Evolutionary conservation across 116 monocot genomes (phyloP), one percentile per base, ranked within the genome.

Genomic region (Dioscorea cayenensis): DNA sequence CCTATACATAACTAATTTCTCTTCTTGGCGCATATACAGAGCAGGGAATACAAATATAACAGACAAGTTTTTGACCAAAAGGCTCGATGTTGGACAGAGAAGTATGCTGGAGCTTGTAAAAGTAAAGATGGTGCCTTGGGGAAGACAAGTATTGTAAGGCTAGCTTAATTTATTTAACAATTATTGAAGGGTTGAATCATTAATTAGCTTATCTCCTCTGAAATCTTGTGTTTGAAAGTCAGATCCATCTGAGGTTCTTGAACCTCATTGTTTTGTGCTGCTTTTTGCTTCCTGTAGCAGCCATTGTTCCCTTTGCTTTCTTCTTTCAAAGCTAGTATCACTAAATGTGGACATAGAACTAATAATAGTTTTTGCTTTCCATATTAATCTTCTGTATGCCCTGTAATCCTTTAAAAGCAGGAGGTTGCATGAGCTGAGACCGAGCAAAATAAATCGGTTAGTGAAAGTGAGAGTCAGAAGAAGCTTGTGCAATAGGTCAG

Each of bases 41-140:
- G 95, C 78, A 89, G 72, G 73, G 95, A 95, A 68, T 95, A 85
- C 73, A 95, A 95, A 62, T 95, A 92, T 67, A 89, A 95, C 49
- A 81, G 80, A 72, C 86, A 86, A 78, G 77, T 72, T 69, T 95
- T 92, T 75, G 85, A 95, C 28, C 71, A 81, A 70, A 95, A 87
- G 43, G 92, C 95, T 29, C 83, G 81, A 27, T 73, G 67, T 55
- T 95, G 95, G 92, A 89, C 92, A 37, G 87, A 85, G 49, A 91
- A 79, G 63, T 95, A 80, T 82, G 95, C 95, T 77, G 78, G 67
- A 63, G 64, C 73, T 48, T 71, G 49, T 50, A 66, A 50, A 17
- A 71, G 61, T 51, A 65, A 63, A 55, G 55, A 55, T 70, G 51
- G 66, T 60, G 72, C 51, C 69, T 22, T 52, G 23, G 32, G 69